Evolutionary conservation across 768 basidiomycete species (phyloP).

Genomic region (Boletus sensibilis): DNA sequence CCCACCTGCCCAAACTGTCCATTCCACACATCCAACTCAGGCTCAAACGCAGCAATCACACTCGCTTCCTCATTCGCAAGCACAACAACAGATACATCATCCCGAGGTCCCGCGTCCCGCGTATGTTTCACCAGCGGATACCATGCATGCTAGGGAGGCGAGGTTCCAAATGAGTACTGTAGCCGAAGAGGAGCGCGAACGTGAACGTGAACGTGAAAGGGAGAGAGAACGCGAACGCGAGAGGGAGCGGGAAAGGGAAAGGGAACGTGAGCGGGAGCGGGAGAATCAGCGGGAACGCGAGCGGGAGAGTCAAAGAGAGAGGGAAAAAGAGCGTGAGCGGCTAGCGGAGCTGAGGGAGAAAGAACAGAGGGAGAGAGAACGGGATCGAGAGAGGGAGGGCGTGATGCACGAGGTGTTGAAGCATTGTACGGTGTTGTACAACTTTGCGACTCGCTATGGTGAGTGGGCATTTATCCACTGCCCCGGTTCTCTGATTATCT

Average conservation of each 20-base stretch:
- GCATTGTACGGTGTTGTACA: conserved; percentile 59
- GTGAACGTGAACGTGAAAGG: conserved; percentile 20
- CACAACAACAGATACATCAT: conserved; percentile 28
- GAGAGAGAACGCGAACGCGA: conserved; percentile 23
- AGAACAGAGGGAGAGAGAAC: conserved; percentile 26
- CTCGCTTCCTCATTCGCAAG: conserved; percentile 25
- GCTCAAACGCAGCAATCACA: conserved; percentile 28
- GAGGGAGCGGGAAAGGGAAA: conserved; percentile 20
- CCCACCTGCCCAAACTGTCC: conserved; percentile 14
- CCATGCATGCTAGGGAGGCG: conserved; percentile 27
- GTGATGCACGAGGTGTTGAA: conserved; percentile 31
- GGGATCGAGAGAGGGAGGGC: conserved; percentile 19
- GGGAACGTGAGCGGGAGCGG: conserved; percentile 19
- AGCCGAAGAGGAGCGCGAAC: conserved; percentile 23
- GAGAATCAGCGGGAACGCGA: conserved; percentile 23
- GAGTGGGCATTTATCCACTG: conserved; percentile 12
- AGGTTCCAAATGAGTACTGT: conserved; percentile 11
- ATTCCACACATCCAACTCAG: conserved; percentile 16
- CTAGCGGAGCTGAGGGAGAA: conserved; percentile 21
- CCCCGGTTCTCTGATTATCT: neutral
- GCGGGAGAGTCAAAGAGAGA: conserved; percentile 22
- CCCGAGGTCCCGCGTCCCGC: conserved; percentile 23
- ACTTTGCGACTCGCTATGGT: conserved; percentile 72
- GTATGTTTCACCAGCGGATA: conserved; percentile 30
- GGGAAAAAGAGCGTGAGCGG: conserved; percentile 26